Percentiles rank a stretch among this genome's conserved stretches.
Conservation (phyloP, 495 filamentous ascomycete species). For the Penicillium lividum region DNA sequence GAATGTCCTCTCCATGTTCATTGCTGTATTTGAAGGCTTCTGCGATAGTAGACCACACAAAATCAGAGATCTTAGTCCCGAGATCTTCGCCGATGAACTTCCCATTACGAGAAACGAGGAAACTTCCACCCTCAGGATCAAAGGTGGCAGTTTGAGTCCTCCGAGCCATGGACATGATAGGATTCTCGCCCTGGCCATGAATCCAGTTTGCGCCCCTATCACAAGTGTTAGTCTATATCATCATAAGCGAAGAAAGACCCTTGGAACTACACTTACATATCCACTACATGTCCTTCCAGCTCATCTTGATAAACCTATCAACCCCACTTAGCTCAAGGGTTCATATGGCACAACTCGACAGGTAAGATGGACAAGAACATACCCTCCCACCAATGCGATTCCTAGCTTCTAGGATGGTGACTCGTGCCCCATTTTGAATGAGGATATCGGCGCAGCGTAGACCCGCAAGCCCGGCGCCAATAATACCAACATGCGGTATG, state of each 20-base stretch:
- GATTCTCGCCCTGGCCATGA: conserved; percentile 83
- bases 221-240: conserved; percentile 11
- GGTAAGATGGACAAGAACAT: conserved; percentile 23
- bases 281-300: conserved; percentile 44
- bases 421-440: conserved; percentile 71
- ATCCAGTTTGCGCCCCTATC: conserved; percentile 90
- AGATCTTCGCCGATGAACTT: conserved; percentile 52
- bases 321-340: conserved; percentile 1
- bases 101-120: conserved; percentile 66
- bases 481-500: conserved; percentile 63
- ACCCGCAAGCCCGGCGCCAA: conserved; percentile 89
- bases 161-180: conserved; percentile 76
- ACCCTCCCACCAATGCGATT: conserved; percentile 83
- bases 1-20: conserved; percentile 62
- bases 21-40: conserved; percentile 82
- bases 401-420: conserved; percentile 85
- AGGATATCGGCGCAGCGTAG: conserved; percentile 84
- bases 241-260: neutral
- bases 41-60: conserved; percentile 78
- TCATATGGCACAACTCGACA: neutral
- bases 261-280: conserved; percentile 37
- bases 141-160: conserved; percentile 62
- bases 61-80: conserved; percentile 54
- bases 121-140: conserved; percentile 53
- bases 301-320: conserved; percentile 41